Percentiles rank a stretch among this genome's conserved stretches.
phyloP scores from a whole-genome alignment of 78 protist genomes.

The Dictyostelium purpureum region DNA sequence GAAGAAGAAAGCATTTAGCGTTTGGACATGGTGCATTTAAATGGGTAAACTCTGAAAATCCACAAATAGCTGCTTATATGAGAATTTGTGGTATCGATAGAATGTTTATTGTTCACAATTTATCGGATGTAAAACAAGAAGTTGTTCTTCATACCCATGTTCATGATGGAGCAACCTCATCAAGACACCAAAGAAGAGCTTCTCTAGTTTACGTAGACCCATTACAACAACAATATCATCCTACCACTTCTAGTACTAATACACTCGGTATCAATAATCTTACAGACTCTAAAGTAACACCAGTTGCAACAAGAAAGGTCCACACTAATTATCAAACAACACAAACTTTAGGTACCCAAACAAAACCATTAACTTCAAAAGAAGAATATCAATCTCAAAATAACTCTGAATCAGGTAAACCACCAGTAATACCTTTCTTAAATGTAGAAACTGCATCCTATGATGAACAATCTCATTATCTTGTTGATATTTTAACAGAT shows the following conservation, averaged over 20 bases:
- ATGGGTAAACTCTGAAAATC: constrained; percentile 47
- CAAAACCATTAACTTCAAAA: background rate
- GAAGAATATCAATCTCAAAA: background rate
- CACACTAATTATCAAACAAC: background rate
- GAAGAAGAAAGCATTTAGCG: constrained; percentile 64
- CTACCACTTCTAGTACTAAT: background rate
- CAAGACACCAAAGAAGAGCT: background rate
- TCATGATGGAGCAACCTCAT: background rate
- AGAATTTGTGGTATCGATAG: constrained; percentile 64
- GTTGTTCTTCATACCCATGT: constrained; percentile 5
- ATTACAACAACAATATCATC: background rate
- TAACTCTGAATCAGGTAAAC: background rate
- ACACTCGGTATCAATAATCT: background rate
- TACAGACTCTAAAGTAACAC: background rate
- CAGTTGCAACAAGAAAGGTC: constrained; percentile 12
- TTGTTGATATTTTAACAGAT: constrained; percentile 62
- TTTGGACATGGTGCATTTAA: constrained; percentile 83
- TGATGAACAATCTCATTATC: constrained; percentile 56
- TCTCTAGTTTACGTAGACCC: background rate
- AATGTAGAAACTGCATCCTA: background rate
- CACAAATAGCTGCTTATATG: constrained; percentile 33
- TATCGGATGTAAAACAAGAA: constrained; percentile 36
- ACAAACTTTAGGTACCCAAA: too few species aligned
- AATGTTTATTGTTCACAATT: constrained; percentile 77
- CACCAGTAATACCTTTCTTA: background rate